Percentiles rank a stretch among this genome's conserved stretches.
These are phyloP conservation scores for Volvox carteri DNA, from an alignment of 163 green algal species.

Conservation along the genomic window DNA sequence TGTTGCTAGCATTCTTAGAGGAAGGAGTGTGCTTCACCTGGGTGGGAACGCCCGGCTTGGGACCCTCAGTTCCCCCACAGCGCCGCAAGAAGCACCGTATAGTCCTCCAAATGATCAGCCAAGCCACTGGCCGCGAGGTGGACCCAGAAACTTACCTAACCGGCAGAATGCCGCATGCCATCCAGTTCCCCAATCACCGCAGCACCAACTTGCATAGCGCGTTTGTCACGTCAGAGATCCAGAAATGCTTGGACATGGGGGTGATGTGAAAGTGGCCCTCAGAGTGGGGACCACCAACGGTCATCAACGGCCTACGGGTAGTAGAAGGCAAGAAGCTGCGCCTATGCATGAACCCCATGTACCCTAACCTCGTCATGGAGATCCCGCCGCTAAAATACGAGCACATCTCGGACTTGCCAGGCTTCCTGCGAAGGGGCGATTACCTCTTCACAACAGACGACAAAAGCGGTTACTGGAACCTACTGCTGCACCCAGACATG, in stretches of 20 bases:
- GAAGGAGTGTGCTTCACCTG: conserved; percentile 11
- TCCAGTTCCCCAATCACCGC: conserved; percentile 20
- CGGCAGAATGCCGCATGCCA: background rate
- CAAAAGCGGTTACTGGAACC: conserved; percentile 20
- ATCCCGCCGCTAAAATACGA: conserved; percentile 27
- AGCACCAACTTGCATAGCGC: background rate
- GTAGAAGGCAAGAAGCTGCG: conserved; percentile 15
- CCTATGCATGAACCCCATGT: conserved; percentile 27
- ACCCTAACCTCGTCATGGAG: conserved; percentile 11
- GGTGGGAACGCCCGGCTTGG: too few species aligned
- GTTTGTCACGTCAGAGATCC: background rate
- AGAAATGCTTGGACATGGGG: background rate
- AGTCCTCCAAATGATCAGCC: too few species aligned
- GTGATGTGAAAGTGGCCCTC: background rate
- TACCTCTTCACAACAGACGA: background rate
- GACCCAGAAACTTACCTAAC: too few species aligned
- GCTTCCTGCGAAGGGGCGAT: background rate
- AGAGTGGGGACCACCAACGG: background rate
- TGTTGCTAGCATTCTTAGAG: background rate
- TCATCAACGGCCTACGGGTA: conserved; percentile 6
- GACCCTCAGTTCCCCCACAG: too few species aligned
- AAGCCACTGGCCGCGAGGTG: too few species aligned
- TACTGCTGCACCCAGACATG: conserved; percentile 5
- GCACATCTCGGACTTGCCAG: background rate
- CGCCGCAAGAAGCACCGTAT: too few species aligned